Evolutionary conservation across 257 asterid genomes (phyloP).

Genomic region (Salvia miltiorrhiza): DNA sequence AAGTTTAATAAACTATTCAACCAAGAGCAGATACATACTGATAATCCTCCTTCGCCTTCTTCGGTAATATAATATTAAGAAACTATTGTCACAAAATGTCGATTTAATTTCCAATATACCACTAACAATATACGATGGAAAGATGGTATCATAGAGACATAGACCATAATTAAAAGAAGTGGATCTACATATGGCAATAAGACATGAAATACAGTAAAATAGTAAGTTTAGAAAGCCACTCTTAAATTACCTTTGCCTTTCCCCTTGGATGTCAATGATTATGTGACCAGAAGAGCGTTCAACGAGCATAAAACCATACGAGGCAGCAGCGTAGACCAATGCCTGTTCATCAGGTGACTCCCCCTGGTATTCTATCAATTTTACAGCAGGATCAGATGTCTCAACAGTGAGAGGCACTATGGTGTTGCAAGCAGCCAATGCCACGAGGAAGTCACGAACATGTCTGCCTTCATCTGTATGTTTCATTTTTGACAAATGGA

Average conservation of each 20-base stretch:
- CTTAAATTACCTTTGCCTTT: conserved; percentile 65
- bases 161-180: background rate
- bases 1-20: background rate
- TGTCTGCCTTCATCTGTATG: conserved; percentile 53
- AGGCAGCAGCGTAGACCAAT: conserved; percentile 92
- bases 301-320: conserved; percentile 91
- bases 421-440: conserved; percentile 97
- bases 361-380: conserved; percentile 87
- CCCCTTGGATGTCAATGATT: conserved; percentile 78
- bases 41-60: no score
- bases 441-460: conserved; percentile 70
- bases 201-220: background rate
- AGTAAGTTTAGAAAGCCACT: conserved; percentile 8
- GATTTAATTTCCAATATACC: background rate
- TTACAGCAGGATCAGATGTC: conserved; percentile 75
- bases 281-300: conserved; percentile 96
- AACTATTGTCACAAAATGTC: background rate
- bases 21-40: background rate
- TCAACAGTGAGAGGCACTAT: conserved; percentile 80
- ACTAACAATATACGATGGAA: background rate
- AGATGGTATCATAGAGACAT: background rate
- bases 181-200: background rate
- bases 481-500: conserved; percentile 44
- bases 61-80: background rate
- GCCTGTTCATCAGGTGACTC: conserved; percentile 99